Evolutionary conservation across 2,329 filamentous ascomycete genomes (phyloP), one percentile per base, ranked within the genome.

Genomic region (Colletotrichum sp.): DNA sequence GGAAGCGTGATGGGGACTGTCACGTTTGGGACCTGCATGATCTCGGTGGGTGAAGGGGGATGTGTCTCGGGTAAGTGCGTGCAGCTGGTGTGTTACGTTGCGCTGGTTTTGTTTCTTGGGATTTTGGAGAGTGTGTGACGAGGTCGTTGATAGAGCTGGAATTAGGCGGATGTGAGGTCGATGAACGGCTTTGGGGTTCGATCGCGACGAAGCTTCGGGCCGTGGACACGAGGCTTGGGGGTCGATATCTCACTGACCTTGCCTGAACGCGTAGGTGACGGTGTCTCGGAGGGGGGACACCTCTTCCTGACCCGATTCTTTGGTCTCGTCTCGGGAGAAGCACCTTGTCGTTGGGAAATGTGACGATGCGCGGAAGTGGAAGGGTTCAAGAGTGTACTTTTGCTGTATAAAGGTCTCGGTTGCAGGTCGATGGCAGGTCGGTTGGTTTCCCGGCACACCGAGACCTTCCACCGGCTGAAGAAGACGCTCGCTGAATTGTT

Each of bases 401-500:
- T 44, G 12, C 32, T 55, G 44, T 74, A 74, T 74, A 74, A 74
- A 74, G 55, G 32, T 64, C 57, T 44, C n/a, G 57, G 13, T n/a
- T 39, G 57, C 44, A 69, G 30, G 10, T 39, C 10, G n/a, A 24
- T 5, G n/a, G 21, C 16, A 13, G 13, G n/a, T 24, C 10, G n/a
- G 36, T 18, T 13, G 16, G 8, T 6, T 44, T n/a, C 34, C 24
- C n/a, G 26, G 44, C 59, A 71, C n/a, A 49, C 15, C 44, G 34
- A 30, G 44, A 49, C 44, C 44, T 49, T n/a, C 10, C 44, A 49
- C 10, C 44, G 44, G 44, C n/a, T 49, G 44, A 13, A 49, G 44
- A 21, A 49, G n/a, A 62, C 59, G 32, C 18, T 62, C 30, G 59
- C 59, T 62, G 10, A n/a, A 32, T 34, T 5, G 6, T 55, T 34